A percentile compares a stretch with the other conserved stretches of the same genome.
These are phyloP conservation scores for Hibiscus mutabilis DNA, from an alignment of 345 rosid genomes.

Conservation along the genomic window DNA sequence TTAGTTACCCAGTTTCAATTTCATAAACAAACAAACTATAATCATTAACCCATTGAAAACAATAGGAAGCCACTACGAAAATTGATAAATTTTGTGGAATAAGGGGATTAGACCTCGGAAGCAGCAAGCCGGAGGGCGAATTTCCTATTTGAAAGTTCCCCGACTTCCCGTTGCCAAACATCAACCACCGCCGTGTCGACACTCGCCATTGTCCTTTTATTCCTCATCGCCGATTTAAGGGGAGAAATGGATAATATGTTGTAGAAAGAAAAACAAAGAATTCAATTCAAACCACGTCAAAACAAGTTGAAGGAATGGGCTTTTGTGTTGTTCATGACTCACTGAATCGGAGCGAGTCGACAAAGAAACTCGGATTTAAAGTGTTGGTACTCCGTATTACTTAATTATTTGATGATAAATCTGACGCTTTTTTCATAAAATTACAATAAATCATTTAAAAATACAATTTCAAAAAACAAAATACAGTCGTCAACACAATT, in stretches of 20 bases:
- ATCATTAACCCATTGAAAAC: not conserved
- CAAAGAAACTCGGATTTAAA: too few relatives aligned
- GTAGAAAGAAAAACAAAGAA: not conserved
- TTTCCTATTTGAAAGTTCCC: slow-evolving; percentile 52
- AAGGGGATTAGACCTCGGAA: slow-evolving; percentile 48
- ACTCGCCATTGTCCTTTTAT: slow-evolving; percentile 19
- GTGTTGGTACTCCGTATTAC: too few relatives aligned
- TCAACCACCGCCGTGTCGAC: slow-evolving; percentile 46
- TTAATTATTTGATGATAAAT: too few relatives aligned
- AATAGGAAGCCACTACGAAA: not conserved
- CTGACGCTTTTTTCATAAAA: too few relatives aligned
- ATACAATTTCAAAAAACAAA: too few relatives aligned
- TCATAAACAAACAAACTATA: not conserved
- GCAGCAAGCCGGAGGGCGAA: slow-evolving; percentile 70
- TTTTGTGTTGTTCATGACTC: not conserved
- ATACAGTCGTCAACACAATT: too few relatives aligned
- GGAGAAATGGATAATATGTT: not conserved
- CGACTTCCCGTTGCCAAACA: slow-evolving; percentile 72
- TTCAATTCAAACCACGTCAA: not conserved
- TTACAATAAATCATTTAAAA: too few relatives aligned
- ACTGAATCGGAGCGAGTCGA: not conserved
- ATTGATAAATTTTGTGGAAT: not conserved
- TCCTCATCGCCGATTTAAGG: slow-evolving; percentile 10
- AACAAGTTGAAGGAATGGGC: not conserved
- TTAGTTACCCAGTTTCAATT: not conserved